Conservation (phyloP, 164 flowering plant genomes). For the Tinospora cordifolia region DNA sequence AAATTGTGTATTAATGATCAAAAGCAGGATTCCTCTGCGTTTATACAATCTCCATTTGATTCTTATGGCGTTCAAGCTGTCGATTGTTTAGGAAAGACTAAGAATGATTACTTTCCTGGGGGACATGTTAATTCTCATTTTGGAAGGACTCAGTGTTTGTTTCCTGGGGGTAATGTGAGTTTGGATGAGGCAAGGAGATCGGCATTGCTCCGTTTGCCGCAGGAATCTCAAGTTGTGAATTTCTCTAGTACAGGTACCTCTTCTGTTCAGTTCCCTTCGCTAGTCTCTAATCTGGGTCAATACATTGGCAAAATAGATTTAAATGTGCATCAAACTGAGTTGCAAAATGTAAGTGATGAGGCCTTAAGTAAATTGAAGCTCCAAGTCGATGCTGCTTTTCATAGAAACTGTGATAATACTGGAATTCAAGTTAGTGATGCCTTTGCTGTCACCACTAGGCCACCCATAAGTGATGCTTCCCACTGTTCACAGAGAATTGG, state of each 20-base stretch:
- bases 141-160: slow-evolving; percentile 12
- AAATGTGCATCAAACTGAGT: slow-evolving; percentile 2
- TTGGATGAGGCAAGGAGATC: slow-evolving; percentile 18
- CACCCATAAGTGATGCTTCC: slow-evolving; percentile 20
- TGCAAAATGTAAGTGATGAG: slow-evolving; percentile 12
- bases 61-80: slow-evolving; percentile 15
- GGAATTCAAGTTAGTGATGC: slow-evolving; percentile 10
- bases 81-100: slow-evolving; percentile 6
- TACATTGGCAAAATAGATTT: background rate
- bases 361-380: slow-evolving; percentile 8
- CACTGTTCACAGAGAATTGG: slow-evolving; percentile 13
- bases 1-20: slow-evolving; percentile 31
- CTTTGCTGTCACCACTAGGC: slow-evolving; percentile 14
- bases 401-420: slow-evolving; percentile 1
- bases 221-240: slow-evolving; percentile 14
- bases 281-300: background rate
- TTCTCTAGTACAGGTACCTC: slow-evolving; percentile 11
- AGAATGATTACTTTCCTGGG: slow-evolving; percentile 12
- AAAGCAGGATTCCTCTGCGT: slow-evolving; percentile 7
- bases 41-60: slow-evolving; percentile 6
- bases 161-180: background rate
- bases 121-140: slow-evolving; percentile 16
- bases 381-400: slow-evolving; percentile 8
- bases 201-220: slow-evolving; percentile 16
- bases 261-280: slow-evolving; percentile 5